phyloP scores from a whole-genome alignment of 2,329 filamentous ascomycete species.

The Exophiala sideris region DNA sequence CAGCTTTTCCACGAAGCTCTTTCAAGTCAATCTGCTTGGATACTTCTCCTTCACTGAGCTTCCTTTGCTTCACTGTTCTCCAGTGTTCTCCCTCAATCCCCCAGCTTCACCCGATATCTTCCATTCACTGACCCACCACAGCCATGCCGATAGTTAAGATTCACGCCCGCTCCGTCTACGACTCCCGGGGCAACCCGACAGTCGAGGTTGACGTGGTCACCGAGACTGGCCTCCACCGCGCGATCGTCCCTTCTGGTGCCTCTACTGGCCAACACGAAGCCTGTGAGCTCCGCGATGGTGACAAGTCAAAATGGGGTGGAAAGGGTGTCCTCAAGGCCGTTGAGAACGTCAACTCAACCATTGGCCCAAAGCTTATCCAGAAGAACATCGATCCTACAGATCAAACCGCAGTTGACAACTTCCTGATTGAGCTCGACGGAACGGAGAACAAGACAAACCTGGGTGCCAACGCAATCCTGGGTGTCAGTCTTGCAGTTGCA shows the following conservation, averaged over 20 bases:
- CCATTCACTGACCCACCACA: slow-evolving; percentile 20
- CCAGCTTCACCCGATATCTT: slow-evolving; percentile 12
- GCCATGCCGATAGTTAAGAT: slow-evolving; percentile 85
- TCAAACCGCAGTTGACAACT: slow-evolving; percentile 77
- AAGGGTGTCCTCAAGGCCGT: slow-evolving; percentile 86
- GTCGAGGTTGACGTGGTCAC: slow-evolving; percentile 97
- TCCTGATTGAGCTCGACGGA: slow-evolving; percentile 77
- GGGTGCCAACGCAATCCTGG: slow-evolving; percentile 60
- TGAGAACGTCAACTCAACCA: slow-evolving; percentile 76
- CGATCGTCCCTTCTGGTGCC: slow-evolving; percentile 94
- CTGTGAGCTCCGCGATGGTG: slow-evolving; percentile 84
- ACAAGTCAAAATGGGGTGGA: slow-evolving; percentile 80
- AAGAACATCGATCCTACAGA: slow-evolving; percentile 80
- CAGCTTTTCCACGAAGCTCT: slow-evolving; percentile 6
- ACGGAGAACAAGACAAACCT: slow-evolving; percentile 58
- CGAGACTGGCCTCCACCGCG: slow-evolving; percentile 92
- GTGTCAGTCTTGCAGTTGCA: slow-evolving; percentile 61
- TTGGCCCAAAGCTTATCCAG: slow-evolving; percentile 78
- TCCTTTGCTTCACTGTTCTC: not conserved
- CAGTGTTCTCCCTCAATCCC: not conserved
- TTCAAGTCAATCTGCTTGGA: not conserved
- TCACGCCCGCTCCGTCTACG: slow-evolving; percentile 93
- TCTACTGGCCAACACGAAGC: slow-evolving; percentile 93
- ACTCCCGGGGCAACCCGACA: slow-evolving; percentile 97
- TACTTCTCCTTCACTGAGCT: not conserved